phyloP scores from a whole-genome alignment of 768 basidiomycete genomes.

The Pleurotus giganteus region DNA sequence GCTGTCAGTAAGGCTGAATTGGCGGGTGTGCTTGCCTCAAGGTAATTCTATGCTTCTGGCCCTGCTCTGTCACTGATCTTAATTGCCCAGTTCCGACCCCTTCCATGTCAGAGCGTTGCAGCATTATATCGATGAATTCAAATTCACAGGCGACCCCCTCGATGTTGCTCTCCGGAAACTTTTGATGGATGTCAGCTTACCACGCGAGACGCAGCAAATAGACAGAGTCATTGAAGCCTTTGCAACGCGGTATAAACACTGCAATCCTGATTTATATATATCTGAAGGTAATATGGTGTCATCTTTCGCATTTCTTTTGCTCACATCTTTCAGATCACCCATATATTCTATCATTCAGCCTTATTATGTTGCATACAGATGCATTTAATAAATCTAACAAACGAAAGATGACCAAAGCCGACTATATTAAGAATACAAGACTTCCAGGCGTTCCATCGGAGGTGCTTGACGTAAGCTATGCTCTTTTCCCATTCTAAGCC shows the following conservation, averaged over 20 bases:
- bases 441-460: constrained; percentile 82
- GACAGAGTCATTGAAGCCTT: constrained; percentile 97
- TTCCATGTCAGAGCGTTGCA: constrained; percentile 70
- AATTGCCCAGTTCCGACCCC: constrained; percentile 56
- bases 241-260: constrained; percentile 76
- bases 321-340: constrained; percentile 67
- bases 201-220: constrained; percentile 97
- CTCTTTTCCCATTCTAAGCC: neutral
- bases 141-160: constrained; percentile 77
- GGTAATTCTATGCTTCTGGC: constrained; percentile 39
- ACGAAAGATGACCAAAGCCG: constrained; percentile 93
- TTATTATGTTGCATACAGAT: constrained; percentile 99
- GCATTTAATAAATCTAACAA: constrained; percentile 98
- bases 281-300: constrained; percentile 57
- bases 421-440: constrained; percentile 90
- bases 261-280: constrained; percentile 79
- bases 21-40: constrained; percentile 76
- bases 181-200: constrained; percentile 88
- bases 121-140: constrained; percentile 72
- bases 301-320: neutral
- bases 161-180: constrained; percentile 89
- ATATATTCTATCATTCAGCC: constrained; percentile 93
- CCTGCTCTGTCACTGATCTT: constrained; percentile 9
- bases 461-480: constrained; percentile 78
- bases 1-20: constrained; percentile 77